A percentile compares a stretch with the other conserved stretches of the same genome.
These are phyloP conservation scores for Verticillium nubilum DNA, from an alignment of 2,329 filamentous ascomycete genomes.

Conservation along the genomic window DNA sequence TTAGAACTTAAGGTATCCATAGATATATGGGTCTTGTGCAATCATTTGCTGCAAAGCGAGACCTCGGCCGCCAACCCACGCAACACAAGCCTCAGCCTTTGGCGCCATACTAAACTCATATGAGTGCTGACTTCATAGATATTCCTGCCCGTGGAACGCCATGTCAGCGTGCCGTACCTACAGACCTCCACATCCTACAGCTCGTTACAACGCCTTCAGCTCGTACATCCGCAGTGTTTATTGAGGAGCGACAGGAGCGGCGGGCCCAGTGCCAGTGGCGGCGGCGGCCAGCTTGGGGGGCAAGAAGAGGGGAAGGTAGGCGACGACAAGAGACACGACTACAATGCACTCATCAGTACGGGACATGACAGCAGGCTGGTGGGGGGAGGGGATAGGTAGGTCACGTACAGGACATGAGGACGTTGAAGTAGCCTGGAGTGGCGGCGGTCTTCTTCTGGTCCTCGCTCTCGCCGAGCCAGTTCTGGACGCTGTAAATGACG, in stretches of 20 bases:
- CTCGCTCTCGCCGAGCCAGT: slow-evolving; percentile 71
- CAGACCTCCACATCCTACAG: too few species aligned
- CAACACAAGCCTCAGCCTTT: not conserved
- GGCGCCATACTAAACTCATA: not conserved
- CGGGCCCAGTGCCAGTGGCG: slow-evolving; percentile 26
- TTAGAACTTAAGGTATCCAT: not conserved
- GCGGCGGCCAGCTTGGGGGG: slow-evolving; percentile 27
- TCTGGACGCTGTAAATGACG: slow-evolving; percentile 69
- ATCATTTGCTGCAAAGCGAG: not conserved
- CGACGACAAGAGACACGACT: slow-evolving; percentile 56
- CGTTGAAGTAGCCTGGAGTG: slow-evolving; percentile 66
- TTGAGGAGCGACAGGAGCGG: slow-evolving; percentile 19
- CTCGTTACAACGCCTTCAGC: too few species aligned
- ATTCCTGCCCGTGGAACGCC: not conserved
- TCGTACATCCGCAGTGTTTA: slow-evolving; percentile 3
- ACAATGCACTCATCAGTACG: not conserved
- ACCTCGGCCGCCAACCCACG: not conserved
- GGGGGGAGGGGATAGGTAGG: not conserved
- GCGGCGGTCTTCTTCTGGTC: slow-evolving; percentile 56
- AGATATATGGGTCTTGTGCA: not conserved
- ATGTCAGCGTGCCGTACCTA: too few species aligned
- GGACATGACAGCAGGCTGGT: too few species aligned
- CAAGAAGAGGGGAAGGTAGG: slow-evolving; percentile 46
- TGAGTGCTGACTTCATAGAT: not conserved
- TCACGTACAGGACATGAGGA: slow-evolving; percentile 66